phyloP scores from a whole-genome alignment of 192 early-diverging fungal species.

The Polychytrium aggregatum region DNA sequence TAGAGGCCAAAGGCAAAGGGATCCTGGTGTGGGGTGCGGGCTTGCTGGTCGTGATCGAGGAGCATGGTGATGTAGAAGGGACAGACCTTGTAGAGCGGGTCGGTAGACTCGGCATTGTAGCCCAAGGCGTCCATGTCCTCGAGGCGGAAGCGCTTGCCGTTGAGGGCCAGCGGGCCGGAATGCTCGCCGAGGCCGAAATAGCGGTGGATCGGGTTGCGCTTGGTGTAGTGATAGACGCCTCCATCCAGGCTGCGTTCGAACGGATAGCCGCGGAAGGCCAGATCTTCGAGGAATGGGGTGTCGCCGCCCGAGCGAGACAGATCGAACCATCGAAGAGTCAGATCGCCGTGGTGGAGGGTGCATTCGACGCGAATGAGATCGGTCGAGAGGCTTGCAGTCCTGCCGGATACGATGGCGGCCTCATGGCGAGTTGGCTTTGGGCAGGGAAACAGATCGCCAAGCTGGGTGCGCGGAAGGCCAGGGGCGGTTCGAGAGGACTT shows the following conservation, averaged over 20 bases:
- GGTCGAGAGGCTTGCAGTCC: too few relatives aligned
- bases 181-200: conserved; percentile 47
- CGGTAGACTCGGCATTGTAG: conserved; percentile 37
- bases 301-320: background rate
- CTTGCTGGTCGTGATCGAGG: too few relatives aligned
- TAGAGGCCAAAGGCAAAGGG: conserved; percentile 43
- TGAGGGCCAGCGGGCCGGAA: conserved; percentile 27
- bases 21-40: too few relatives aligned
- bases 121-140: conserved; percentile 44
- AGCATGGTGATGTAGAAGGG: too few relatives aligned
- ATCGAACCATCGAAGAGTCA: conserved; percentile 3
- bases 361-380: background rate
- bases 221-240: conserved; percentile 30
- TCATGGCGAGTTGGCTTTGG: too few relatives aligned
- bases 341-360: background rate
- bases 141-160: conserved; percentile 32
- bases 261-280: conserved; percentile 34
- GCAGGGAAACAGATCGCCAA: too few relatives aligned
- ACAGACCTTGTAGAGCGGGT: conserved; percentile 50
- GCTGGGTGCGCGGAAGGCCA: too few relatives aligned
- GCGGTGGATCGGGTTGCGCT: conserved; percentile 7
- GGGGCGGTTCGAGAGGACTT: too few relatives aligned
- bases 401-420: too few relatives aligned
- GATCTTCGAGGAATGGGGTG: conserved; percentile 31
- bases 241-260: conserved; percentile 9